phyloP scores from a whole-genome alignment of 1,284 basidiomycete species.

The Microbotryum lychnidis-dioicae region DNA sequence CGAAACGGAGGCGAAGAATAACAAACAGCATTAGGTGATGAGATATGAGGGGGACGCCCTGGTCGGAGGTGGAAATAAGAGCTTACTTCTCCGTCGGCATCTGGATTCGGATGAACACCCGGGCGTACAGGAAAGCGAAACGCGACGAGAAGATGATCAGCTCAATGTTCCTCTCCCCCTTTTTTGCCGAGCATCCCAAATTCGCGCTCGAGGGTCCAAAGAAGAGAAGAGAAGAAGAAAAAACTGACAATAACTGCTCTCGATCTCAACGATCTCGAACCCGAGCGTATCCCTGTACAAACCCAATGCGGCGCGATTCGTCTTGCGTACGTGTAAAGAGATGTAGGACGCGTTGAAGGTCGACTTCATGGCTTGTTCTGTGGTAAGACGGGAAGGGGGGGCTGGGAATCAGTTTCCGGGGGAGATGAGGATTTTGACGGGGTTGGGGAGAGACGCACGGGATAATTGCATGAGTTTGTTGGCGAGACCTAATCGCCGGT shows the following conservation, averaged over 20 bases:
- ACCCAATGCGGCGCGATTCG: conserved; percentile 72
- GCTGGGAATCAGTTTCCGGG: background rate
- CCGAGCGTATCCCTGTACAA: conserved; percentile 77
- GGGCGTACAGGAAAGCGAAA: background rate
- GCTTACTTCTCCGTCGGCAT: conserved; percentile 46
- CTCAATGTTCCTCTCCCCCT: background rate
- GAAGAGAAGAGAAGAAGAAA: no score
- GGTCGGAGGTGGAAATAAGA: no score
- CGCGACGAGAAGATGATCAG: background rate
- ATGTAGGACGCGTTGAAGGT: conserved; percentile 68
- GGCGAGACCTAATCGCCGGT: conserved; percentile 74
- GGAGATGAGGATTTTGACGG: background rate
- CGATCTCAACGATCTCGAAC: conserved; percentile 65
- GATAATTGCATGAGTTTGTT: conserved; percentile 80
- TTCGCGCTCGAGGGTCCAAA: background rate
- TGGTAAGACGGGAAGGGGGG: background rate
- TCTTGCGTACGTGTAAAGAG: conserved; percentile 76
- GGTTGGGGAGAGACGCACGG: conserved; percentile 51
- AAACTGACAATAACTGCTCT: conserved; percentile 58
- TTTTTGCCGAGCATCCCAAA: background rate
- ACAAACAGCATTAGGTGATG: no score
- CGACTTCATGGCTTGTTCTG: conserved; percentile 79
- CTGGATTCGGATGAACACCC: conserved; percentile 16
- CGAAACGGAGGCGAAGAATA: no score
- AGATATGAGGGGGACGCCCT: no score